Base-by-base conservation (phyloP, 1,139 yeast species). In the Suhomyces yuchorum region DNA sequence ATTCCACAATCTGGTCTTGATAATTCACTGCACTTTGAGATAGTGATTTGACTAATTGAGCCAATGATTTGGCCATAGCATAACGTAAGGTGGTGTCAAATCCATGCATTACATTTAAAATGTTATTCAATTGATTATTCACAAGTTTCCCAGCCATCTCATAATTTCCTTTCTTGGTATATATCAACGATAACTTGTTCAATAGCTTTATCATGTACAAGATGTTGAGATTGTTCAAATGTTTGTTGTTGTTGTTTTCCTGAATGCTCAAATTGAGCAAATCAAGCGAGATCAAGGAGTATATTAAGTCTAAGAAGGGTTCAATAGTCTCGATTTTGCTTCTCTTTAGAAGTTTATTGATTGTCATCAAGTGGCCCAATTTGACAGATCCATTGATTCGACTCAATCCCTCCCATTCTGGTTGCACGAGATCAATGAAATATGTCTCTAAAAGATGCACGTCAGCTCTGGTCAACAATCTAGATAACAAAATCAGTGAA, bases 401-500 rank as follows among this genome's bases (percentile, higher is more conserved):
- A 6, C 48, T 52, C 18, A 56, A 49, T 34, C 49, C 45, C 33
- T 39, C 40, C 69, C 67, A 66, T 11, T 48, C 55, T 1, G 49
- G 50, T n/a, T 49, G 47, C 8, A 47, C 51, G 26, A 40, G 46
- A 0, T 44, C 40, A 0, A 39, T 30, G 14, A 70, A 53, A 51
- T 69, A 73, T 1, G 26, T n/a, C 2, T 52, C 41, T 15, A 71
- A 52, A 14, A 60, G 44, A 3, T 50, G 52, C 5, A 49, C 38
- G 49, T 75, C 79, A 0, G 67, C 56, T 44, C 80, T 51, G 3
- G 70, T 61, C 5, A 74, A 46, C n/a, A 75, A 56, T 46, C 75
- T 57, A 1, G 78, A 66, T 9, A 75, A 47, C 12, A 75, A 47
- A 3, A 70, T 63, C 74, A 71, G 75, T 1, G 75, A 51, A 0